Conservation (phyloP, 768 basidiomycete species). For the Tremella mesenterica region DNA sequence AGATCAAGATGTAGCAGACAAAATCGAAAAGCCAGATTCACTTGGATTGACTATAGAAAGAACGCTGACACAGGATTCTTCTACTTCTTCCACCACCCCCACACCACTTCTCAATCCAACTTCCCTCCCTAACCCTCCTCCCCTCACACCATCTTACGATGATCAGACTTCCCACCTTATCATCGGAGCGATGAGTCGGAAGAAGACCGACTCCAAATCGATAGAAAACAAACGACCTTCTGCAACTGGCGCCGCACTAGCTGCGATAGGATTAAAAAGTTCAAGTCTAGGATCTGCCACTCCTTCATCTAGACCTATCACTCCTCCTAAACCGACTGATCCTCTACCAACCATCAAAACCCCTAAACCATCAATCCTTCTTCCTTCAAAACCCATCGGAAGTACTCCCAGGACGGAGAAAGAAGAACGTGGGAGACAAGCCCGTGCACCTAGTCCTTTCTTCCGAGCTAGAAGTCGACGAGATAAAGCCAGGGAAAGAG, state of each 20-base stretch:
- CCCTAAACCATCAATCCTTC: neutral
- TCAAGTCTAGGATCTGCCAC: neutral
- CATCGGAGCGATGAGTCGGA: constrained; percentile 4
- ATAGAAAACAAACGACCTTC: neutral
- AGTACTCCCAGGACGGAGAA: constrained; percentile 29
- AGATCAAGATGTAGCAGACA: no score
- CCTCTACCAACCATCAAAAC: neutral
- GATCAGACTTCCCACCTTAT: constrained; percentile 14
- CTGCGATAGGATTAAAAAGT: neutral
- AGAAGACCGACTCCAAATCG: neutral
- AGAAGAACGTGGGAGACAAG: constrained; percentile 27
- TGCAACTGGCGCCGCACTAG: neutral
- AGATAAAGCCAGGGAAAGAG: constrained; percentile 53
- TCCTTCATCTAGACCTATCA: neutral
- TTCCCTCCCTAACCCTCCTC: neutral
- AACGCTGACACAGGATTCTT: neutral
- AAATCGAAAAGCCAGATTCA: neutral
- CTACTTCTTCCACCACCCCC: neutral
- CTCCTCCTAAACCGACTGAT: constrained; percentile 9
- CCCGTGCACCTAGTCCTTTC: constrained; percentile 56
- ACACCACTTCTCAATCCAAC: neutral
- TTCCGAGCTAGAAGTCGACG: constrained; percentile 59
- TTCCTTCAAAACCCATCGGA: neutral
- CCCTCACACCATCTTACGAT: neutral
- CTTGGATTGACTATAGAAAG: neutral